A percentile compares a stretch with the other conserved stretches of the same genome.
phyloP scores from a whole-genome alignment of 192 early-diverging fungal species.

The Coemansia sp. region DNA sequence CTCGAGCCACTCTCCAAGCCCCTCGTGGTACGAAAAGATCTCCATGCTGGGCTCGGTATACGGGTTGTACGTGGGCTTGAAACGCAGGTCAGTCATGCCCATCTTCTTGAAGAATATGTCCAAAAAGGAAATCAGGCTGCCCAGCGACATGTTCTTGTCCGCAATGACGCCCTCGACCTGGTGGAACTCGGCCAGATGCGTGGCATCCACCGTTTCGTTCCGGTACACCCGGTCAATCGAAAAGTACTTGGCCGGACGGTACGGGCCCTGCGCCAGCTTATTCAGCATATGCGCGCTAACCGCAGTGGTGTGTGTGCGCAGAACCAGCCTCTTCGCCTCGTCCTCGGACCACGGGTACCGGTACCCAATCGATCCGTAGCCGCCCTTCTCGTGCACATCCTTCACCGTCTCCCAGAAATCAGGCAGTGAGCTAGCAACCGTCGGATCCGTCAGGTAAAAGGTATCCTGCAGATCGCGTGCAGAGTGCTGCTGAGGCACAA shows the following conservation, averaged over 20 bases:
- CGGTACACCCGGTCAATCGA: conserved; percentile 99
- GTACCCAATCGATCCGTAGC: conserved; percentile 94
- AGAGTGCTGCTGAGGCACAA: conserved; percentile 98
- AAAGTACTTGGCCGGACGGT: conserved; percentile 96
- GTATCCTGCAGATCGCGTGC: conserved; percentile 85
- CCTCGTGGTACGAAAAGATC: conserved; percentile 95
- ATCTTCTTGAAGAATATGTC: conserved; percentile 97
- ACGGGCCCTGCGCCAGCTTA: conserved; percentile 85
- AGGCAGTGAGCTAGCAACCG: conserved; percentile 69
- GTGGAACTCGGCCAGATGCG: conserved; percentile 99
- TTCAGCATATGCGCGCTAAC: conserved; percentile 90
- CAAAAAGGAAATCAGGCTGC: conserved; percentile 95
- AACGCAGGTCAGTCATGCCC: conserved; percentile 88
- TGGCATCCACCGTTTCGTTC: conserved; percentile 96
- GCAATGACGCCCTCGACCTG: conserved; percentile 99
- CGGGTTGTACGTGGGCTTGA: conserved; percentile 99
- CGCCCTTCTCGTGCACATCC: conserved; percentile 88
- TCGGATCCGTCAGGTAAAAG: conserved; percentile 70
- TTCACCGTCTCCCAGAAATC: conserved; percentile 93
- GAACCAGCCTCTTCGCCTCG: conserved; percentile 89
- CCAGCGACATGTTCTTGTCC: conserved; percentile 90
- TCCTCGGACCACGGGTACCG: conserved; percentile 88
- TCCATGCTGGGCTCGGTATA: conserved; percentile 99
- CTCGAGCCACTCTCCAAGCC: conserved; percentile 88
- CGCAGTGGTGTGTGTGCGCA: conserved; percentile 97